Conservation (phyloP, 345 rosid genomes). For the Moricandia arvensis region DNA sequence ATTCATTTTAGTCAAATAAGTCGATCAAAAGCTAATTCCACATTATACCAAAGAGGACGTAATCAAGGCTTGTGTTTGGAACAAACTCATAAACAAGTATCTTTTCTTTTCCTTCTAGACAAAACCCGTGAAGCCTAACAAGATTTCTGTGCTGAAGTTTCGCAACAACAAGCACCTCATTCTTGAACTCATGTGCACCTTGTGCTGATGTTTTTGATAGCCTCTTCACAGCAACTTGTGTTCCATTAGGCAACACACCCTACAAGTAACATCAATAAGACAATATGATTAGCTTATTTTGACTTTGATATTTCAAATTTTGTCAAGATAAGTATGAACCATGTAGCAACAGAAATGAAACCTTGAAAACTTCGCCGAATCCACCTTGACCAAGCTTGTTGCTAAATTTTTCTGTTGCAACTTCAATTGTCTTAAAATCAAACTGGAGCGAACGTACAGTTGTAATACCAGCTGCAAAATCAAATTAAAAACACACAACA, state of each 20-base stretch:
- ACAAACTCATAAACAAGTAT: background rate
- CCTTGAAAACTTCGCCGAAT: background rate
- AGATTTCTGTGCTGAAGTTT: background rate
- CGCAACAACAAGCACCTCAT: background rate
- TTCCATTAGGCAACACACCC: background rate
- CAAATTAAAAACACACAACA: too few species aligned
- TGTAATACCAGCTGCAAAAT: too few species aligned
- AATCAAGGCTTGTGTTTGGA: background rate
- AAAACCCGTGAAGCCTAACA: background rate
- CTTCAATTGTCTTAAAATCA: background rate
- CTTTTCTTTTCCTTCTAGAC: background rate
- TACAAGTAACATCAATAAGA: background rate
- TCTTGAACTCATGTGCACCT: background rate
- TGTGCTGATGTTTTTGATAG: background rate
- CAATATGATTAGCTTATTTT: background rate
- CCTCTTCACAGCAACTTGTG: background rate
- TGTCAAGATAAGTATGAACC: background rate
- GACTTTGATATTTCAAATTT: background rate
- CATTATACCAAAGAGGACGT: background rate
- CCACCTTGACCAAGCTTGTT: background rate
- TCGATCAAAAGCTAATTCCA: too few species aligned
- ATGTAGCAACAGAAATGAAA: background rate
- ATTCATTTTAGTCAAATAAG: too few species aligned
- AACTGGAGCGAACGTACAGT: background rate
- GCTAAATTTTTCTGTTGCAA: background rate